A percentile compares a stretch with the other conserved stretches of the same genome.
phyloP scores from a whole-genome alignment of 495 filamentous ascomycete genomes.

The Aspergillus cavernicola region DNA sequence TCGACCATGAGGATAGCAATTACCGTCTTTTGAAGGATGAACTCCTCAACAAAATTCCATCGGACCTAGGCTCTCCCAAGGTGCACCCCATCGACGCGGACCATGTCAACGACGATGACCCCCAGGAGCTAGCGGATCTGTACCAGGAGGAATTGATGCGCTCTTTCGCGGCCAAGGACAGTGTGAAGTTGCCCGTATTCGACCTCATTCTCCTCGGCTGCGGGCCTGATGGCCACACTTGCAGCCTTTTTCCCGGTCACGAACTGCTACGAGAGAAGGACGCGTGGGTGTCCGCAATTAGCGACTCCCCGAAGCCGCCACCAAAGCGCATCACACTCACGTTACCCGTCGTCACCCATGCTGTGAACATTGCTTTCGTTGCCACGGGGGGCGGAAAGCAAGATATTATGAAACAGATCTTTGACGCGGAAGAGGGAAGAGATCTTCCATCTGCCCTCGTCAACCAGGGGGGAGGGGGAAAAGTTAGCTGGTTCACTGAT shows the following conservation, averaged over 20 bases:
- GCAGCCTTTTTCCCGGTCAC: slow-evolving; percentile 91
- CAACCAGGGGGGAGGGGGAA: slow-evolving; percentile 75
- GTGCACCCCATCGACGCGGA: slow-evolving; percentile 74
- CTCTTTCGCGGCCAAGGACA: slow-evolving; percentile 79
- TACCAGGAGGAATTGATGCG: slow-evolving; percentile 88
- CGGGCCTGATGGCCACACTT: slow-evolving; percentile 95
- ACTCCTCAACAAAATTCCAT: slow-evolving; percentile 80
- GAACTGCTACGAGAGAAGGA: slow-evolving; percentile 79
- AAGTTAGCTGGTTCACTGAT: slow-evolving; percentile 95
- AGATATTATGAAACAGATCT: slow-evolving; percentile 87
- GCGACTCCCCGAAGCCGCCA: slow-evolving; percentile 92
- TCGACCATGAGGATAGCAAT: slow-evolving; percentile 91
- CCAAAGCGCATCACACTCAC: slow-evolving; percentile 86
- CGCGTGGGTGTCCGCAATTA: slow-evolving; percentile 88
- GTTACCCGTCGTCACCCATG: slow-evolving; percentile 82
- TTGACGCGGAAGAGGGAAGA: slow-evolving; percentile 70
- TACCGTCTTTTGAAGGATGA: slow-evolving; percentile 83
- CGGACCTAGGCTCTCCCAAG: slow-evolving; percentile 56
- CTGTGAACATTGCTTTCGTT: slow-evolving; percentile 81
- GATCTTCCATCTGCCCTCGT: slow-evolving; percentile 81
- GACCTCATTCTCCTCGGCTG: slow-evolving; percentile 89
- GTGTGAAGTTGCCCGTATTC: slow-evolving; percentile 88
- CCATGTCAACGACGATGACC: slow-evolving; percentile 73
- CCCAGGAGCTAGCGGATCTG: slow-evolving; percentile 86
- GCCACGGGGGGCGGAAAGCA: slow-evolving; percentile 86